Base-by-base conservation (phyloP, 2,329 filamentous ascomycete species). In the Rhynchosporium secalis region DNA sequence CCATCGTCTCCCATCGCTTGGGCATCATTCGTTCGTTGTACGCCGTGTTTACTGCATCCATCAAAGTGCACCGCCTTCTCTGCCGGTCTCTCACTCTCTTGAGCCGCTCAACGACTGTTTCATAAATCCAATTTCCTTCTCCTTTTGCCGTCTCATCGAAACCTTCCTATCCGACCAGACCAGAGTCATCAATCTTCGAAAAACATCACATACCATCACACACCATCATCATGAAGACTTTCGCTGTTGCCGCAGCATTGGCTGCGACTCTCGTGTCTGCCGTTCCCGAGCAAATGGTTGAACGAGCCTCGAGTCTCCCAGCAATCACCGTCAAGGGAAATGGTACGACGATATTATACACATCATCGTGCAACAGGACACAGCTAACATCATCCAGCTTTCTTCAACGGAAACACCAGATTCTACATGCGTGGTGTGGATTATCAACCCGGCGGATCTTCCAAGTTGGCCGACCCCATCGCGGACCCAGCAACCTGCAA, bases 401-500 rank as follows among this genome's bases (percentile, higher is more conserved):
- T 75, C 66, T 75, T 71, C 61, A 60, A 65, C 36, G 72, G 72
- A 31, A 67, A 47, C 43, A 67, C 68, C 20, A 68, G 72, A 55
- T 85, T 85, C 77, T 85, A 85, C 75, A 80, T 86, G 66, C 81
- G 82, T 64, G 83, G 83, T 72, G 78, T 86, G 69, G 88, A 90
- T 76, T 89, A 88, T 75, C 86, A 88, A 74, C 69, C 69, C 60
- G 82, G 80, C 72, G 65, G 65, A 55, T 67, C 65, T 6, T 67
- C 65, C 29, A 56, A 67, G 47, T 77, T 85, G 54, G 77, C 78
- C 58, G 87, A 90, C 72, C 87, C 87, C 45, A 84, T 90, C 69
- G 85, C 86, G 60, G 82, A 90, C 69, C 69, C 74, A 20, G 76
- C 76, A 7, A 76, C 75, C 69, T 90, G 87, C 81, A 83, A 81